Conservation (phyloP, 495 filamentous ascomycete genomes). For the Chlorociboria aeruginascens region DNA sequence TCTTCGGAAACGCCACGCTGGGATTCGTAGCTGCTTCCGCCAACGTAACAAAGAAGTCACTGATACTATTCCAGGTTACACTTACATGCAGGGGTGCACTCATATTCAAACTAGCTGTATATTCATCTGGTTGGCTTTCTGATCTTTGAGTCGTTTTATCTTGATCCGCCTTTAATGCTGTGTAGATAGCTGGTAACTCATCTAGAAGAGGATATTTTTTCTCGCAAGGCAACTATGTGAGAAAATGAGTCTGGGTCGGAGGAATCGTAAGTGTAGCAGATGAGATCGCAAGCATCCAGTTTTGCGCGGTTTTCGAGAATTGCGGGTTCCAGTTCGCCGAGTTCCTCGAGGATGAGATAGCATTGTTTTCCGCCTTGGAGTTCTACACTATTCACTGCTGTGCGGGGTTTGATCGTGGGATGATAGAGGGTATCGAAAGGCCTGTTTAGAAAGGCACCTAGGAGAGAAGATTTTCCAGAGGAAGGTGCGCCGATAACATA, state of each 20-base stretch:
- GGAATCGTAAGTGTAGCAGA: slow-evolving; percentile 94
- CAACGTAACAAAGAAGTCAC: slow-evolving; percentile 73
- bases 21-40: slow-evolving; percentile 89
- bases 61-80: slow-evolving; percentile 80
- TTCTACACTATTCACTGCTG: slow-evolving; percentile 92
- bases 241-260: slow-evolving; percentile 90
- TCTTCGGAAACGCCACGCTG: slow-evolving; percentile 75
- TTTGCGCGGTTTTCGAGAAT: slow-evolving; percentile 86
- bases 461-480: slow-evolving; percentile 77
- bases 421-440: slow-evolving; percentile 79
- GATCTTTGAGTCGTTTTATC: slow-evolving; percentile 90
- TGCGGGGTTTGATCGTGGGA: slow-evolving; percentile 87
- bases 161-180: slow-evolving; percentile 84
- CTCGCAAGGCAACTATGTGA: slow-evolving; percentile 73
- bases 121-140: slow-evolving; percentile 86
- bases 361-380: slow-evolving; percentile 93
- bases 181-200: slow-evolving; percentile 77
- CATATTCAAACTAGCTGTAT: slow-evolving; percentile 70
- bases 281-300: slow-evolving; percentile 83
- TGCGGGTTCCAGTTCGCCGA: slow-evolving; percentile 89
- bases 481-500: slow-evolving; percentile 79
- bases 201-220: slow-evolving; percentile 69
- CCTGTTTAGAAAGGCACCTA: slow-evolving; percentile 82
- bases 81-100: slow-evolving; percentile 85
- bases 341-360: slow-evolving; percentile 89